Conservation (phyloP, 1,284 basidiomycete species). For the Sparassis latifolia region DNA sequence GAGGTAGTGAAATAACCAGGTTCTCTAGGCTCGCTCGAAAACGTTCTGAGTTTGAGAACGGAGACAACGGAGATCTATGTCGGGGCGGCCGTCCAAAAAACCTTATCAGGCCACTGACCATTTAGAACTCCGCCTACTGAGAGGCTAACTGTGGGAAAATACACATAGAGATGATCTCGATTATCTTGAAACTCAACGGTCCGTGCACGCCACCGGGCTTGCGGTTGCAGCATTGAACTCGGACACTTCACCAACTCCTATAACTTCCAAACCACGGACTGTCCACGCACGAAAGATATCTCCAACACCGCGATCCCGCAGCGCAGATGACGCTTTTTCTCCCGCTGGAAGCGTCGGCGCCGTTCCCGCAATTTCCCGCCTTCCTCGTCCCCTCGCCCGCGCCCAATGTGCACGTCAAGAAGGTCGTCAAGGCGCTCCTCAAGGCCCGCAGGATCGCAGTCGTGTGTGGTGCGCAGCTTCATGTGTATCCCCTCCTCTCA, state of each 20-base stretch:
- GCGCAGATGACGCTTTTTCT: constrained; percentile 28
- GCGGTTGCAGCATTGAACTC: neutral
- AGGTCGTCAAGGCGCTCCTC: constrained; percentile 58
- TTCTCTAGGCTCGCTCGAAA: no score
- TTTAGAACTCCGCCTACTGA: no score
- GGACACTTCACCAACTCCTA: constrained; percentile 1
- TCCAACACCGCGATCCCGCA: neutral
- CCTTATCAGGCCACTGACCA: no score
- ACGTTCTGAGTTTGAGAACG: no score
- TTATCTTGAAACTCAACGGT: neutral
- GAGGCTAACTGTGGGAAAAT: no score
- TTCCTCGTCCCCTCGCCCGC: constrained; percentile 34
- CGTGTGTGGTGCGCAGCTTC: constrained; percentile 64
- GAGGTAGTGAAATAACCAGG: no score
- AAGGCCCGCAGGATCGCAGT: constrained; percentile 81
- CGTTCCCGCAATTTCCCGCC: constrained; percentile 23
- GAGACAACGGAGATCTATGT: no score
- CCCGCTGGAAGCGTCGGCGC: constrained; percentile 26
- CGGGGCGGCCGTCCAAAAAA: no score
- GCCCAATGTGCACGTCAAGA: constrained; percentile 37
- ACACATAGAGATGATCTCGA: neutral
- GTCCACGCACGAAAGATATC: neutral
- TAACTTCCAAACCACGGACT: neutral
- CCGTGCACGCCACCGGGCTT: neutral
- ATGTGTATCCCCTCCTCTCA: no score